A percentile compares a stretch with the other conserved stretches of the same genome.
Evolutionary conservation across 2,329 filamentous ascomycete genomes (phyloP).

Genomic region (Rhynchosporium agropyri): DNA sequence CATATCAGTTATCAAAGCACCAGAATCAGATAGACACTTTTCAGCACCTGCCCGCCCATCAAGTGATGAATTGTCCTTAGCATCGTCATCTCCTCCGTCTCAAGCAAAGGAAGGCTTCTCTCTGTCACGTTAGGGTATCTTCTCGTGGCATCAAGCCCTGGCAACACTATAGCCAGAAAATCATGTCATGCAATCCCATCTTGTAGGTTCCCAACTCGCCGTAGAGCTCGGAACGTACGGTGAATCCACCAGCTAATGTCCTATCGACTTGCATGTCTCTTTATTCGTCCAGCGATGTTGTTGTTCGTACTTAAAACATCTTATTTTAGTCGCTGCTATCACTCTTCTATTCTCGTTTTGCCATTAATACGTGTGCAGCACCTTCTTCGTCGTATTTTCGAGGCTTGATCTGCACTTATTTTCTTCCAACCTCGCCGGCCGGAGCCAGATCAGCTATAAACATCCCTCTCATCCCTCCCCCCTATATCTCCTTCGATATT

Average conservation of each 20-base stretch:
- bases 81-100: neutral
- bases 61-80: neutral
- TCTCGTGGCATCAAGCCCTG: conserved; percentile 9
- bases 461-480: conserved; percentile 7
- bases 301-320: neutral
- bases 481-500: neutral
- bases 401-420: neutral
- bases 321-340: neutral
- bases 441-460: conserved; percentile 11
- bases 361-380: neutral
- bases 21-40: conserved; percentile 1
- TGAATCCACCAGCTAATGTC: neutral
- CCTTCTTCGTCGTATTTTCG: neutral
- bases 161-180: conserved; percentile 1
- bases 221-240: neutral
- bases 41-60: neutral
- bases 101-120: neutral
- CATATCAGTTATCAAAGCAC: neutral
- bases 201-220: too few relatives aligned
- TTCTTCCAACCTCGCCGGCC: too few relatives aligned
- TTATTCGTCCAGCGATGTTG: neutral
- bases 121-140: neutral
- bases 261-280: neutral
- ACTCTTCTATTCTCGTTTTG: neutral
- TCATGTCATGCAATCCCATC: neutral